These are phyloP conservation scores for Phragmites australis DNA, from an alignment of 176 grass and related monocot species.

Conservation along the genomic window DNA sequence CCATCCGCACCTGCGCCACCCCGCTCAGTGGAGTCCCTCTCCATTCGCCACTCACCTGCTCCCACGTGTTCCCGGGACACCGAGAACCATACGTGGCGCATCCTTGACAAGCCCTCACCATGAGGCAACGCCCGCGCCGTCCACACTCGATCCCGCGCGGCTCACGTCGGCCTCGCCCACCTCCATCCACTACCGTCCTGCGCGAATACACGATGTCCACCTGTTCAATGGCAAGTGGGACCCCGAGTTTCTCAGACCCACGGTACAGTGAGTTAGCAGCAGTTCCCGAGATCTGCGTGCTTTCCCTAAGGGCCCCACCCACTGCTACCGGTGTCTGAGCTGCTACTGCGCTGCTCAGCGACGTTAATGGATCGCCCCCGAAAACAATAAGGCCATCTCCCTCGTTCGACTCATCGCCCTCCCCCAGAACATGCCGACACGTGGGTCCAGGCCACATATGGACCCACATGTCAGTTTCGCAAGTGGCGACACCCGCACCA, in stretches of 20 bases:
- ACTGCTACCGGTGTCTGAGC: neutral
- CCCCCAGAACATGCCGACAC: no score
- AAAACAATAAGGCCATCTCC: neutral
- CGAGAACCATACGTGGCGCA: neutral
- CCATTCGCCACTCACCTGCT: neutral
- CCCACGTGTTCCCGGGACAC: neutral
- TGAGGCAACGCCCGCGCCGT: no score
- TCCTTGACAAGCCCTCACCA: accelerated
- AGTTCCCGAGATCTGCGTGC: neutral
- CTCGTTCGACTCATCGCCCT: no score
- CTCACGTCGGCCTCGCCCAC: neutral
- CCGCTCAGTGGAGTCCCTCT: neutral
- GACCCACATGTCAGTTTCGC: neutral
- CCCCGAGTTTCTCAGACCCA: accelerated
- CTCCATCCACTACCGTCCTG: neutral
- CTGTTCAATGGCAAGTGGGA: neutral
- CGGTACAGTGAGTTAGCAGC: neutral
- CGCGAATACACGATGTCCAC: no score
- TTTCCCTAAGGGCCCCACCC: neutral
- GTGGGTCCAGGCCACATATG: accelerated
- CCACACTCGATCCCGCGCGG: neutral
- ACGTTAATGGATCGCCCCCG: slow-evolving; percentile 55
- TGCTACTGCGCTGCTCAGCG: slow-evolving; percentile 34
- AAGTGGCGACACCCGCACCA: neutral
- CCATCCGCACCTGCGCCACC: no score